These are phyloP conservation scores for Aspergillus heteromorphus DNA, from an alignment of 495 filamentous ascomycete genomes.

Conservation along the genomic window DNA sequence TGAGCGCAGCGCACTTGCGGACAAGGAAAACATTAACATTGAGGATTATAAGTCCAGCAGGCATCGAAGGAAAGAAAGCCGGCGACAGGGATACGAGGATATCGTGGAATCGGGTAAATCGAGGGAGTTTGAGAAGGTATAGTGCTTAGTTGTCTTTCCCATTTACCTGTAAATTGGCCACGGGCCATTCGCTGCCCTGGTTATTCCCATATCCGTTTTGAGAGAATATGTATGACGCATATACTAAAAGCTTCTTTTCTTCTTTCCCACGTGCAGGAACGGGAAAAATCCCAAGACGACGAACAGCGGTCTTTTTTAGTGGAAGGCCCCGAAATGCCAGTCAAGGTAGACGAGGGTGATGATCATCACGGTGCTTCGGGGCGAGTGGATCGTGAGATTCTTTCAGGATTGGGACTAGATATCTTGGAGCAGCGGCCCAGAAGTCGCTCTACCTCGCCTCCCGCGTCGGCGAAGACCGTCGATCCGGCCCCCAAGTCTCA, in stretches of 20 bases:
- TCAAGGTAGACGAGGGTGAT: constrained; percentile 24
- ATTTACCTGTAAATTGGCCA: constrained; percentile 21
- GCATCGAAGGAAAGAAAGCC: constrained; percentile 35
- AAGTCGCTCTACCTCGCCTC: constrained; percentile 35
- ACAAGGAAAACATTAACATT: constrained; percentile 28
- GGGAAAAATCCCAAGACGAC: constrained; percentile 26
- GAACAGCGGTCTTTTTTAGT: constrained; percentile 46
- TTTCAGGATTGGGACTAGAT: constrained; percentile 16
- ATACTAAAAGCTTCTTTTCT: constrained; percentile 35
- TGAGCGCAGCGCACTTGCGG: constrained; percentile 16
- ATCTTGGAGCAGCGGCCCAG: constrained; percentile 25
- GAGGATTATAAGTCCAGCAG: constrained; percentile 34
- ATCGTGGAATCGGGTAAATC: constrained; percentile 29
- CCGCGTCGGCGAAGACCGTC: constrained; percentile 25
- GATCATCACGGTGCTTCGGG: constrained; percentile 37
- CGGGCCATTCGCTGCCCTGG: constrained; percentile 21
- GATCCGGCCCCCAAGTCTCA: constrained; percentile 29
- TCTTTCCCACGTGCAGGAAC: constrained; percentile 37
- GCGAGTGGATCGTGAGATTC: constrained; percentile 19
- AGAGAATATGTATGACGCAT: constrained; percentile 22
- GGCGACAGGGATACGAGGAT: constrained; percentile 36
- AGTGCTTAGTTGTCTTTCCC: constrained; percentile 29
- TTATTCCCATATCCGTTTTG: constrained; percentile 14
- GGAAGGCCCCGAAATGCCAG: constrained; percentile 45
- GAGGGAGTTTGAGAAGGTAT: constrained; percentile 42